phyloP scores from a whole-genome alignment of 2,329 filamentous ascomycete genomes.

The Penicillium nordicum region DNA sequence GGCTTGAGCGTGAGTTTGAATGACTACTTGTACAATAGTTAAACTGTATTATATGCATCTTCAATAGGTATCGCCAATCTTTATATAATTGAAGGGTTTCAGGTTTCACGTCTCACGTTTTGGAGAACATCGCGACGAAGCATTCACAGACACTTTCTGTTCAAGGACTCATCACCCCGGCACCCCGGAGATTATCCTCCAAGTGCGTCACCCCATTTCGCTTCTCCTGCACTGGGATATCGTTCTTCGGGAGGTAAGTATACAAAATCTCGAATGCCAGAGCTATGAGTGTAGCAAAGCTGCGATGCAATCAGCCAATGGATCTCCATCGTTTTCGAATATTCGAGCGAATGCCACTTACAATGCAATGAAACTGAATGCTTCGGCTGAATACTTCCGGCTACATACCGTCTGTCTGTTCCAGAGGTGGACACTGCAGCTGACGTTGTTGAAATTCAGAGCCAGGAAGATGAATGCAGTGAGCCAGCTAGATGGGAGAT shows the following conservation, averaged over 20 bases:
- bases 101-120: neutral
- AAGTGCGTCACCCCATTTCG: neutral
- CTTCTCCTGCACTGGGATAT: neutral
- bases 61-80: neutral
- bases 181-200: neutral
- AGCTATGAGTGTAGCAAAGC: neutral
- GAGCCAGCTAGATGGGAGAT: constrained; percentile 15
- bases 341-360: neutral
- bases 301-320: neutral
- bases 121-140: neutral
- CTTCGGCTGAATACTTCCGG: constrained; percentile 18
- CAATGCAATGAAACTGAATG: constrained; percentile 23
- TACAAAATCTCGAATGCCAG: neutral
- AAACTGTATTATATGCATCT: constrained; percentile 15
- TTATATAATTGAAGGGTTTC: neutral
- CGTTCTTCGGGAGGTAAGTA: neutral
- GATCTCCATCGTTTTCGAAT: too few species aligned
- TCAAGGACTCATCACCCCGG: neutral
- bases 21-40: constrained; percentile 5
- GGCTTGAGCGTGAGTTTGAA: constrained; percentile 17
- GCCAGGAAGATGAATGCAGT: constrained; percentile 21
- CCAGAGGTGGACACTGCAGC: constrained; percentile 14
- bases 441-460: constrained; percentile 15
- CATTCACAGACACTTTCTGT: neutral
- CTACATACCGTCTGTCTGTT: constrained; percentile 19